Percentiles rank a stretch among this genome's conserved stretches.
phyloP scores from a whole-genome alignment of 768 basidiomycete species.

The Russula emetica region DNA sequence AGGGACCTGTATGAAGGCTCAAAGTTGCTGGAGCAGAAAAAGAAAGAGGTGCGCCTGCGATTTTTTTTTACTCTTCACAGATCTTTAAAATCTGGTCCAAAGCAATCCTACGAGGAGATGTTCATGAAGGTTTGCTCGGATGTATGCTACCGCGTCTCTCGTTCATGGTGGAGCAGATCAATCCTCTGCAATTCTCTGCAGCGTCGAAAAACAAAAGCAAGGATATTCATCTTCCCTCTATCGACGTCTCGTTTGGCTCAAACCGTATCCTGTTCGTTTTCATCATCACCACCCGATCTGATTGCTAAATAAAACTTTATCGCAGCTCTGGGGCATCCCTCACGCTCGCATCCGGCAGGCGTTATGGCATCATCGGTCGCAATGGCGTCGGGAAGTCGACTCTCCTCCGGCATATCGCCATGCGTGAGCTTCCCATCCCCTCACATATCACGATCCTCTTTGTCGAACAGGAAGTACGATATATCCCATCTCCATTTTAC shows the following conservation, averaged over 20 bases:
- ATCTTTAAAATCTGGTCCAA: slow-evolving; percentile 5
- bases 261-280: slow-evolving; percentile 79
- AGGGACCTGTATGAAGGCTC: slow-evolving; percentile 94
- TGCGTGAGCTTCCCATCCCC: slow-evolving; percentile 92
- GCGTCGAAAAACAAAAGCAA: slow-evolving; percentile 92
- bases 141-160: neutral
- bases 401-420: slow-evolving; percentile 85
- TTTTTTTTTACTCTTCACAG: neutral
- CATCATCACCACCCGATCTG: slow-evolving; percentile 8
- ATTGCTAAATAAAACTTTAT: neutral
- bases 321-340: slow-evolving; percentile 76
- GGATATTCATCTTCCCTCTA: slow-evolving; percentile 89
- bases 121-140: slow-evolving; percentile 76
- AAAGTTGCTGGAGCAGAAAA: slow-evolving; percentile 87
- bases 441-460: slow-evolving; percentile 95
- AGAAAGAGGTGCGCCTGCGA: slow-evolving; percentile 63
- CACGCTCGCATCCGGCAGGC: slow-evolving; percentile 82
- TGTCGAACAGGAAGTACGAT: slow-evolving; percentile 92
- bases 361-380: slow-evolving; percentile 86
- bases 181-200: slow-evolving; percentile 78
- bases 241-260: slow-evolving; percentile 95
- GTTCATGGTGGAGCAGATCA: slow-evolving; percentile 51
- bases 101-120: slow-evolving; percentile 99
- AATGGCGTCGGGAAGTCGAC: slow-evolving; percentile 91
- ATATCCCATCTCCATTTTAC: slow-evolving; percentile 1